A percentile compares a stretch with the other conserved stretches of the same genome.
Evolutionary conservation across 306 rosid genomes (phyloP).

Genomic region (Hylodesmum podocarpum): DNA sequence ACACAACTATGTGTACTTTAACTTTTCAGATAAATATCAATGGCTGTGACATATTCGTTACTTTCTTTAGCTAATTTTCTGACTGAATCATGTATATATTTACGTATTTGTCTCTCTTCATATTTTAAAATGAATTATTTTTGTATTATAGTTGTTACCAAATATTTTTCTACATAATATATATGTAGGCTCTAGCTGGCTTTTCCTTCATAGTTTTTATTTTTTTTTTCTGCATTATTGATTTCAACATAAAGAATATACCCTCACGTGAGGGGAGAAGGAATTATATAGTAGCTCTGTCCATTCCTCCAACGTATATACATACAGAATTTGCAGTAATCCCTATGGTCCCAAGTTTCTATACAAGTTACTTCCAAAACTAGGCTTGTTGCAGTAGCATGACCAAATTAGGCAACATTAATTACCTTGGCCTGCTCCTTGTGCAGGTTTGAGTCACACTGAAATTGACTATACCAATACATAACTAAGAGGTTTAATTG

Average conservation of each 20-base stretch:
- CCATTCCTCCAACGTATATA: background rate
- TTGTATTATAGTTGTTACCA: too few relatives aligned
- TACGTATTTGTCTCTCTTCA: too few relatives aligned
- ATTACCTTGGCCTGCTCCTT: background rate
- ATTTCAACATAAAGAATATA: background rate
- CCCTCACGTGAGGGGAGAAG: background rate
- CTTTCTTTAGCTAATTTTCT: too few relatives aligned
- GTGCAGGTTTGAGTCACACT: background rate
- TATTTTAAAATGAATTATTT: too few relatives aligned
- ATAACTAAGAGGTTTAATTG: too few relatives aligned
- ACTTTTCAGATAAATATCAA: too few relatives aligned
- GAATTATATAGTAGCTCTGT: background rate
- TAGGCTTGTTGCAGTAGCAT: too few relatives aligned
- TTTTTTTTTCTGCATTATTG: background rate
- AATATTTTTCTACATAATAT: too few relatives aligned
- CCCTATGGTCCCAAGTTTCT: background rate
- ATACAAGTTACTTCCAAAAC: background rate
- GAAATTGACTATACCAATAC: background rate
- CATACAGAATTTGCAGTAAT: background rate
- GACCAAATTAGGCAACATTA: background rate
- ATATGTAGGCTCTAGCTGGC: background rate
- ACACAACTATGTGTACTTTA: too few relatives aligned
- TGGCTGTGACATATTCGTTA: too few relatives aligned
- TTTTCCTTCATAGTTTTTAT: background rate
- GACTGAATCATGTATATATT: too few relatives aligned